These are phyloP conservation scores for Aspergillus ochraceoroseus DNA, from an alignment of 2,329 filamentous ascomycete species.

Conservation along the genomic window DNA sequence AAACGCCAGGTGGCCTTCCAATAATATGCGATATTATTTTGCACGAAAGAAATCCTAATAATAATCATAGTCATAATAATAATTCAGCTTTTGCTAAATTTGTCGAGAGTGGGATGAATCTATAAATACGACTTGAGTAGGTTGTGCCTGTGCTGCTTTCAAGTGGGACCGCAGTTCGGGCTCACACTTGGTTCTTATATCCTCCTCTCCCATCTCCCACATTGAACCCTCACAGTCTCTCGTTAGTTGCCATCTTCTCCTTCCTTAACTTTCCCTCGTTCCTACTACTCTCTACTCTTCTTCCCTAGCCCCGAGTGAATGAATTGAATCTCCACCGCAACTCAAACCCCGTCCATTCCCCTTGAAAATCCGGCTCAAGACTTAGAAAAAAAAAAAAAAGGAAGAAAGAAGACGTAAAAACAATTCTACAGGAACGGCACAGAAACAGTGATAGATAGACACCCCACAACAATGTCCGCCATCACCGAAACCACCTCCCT, in stretches of 20 bases:
- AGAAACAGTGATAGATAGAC: no score
- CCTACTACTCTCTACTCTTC: background rate
- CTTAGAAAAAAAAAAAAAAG: no score
- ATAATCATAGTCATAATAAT: background rate
- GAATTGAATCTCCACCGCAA: background rate
- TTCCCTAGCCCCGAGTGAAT: no score
- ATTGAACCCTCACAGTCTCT: conserved; percentile 1
- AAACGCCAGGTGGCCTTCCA: no score
- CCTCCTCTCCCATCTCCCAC: conserved; percentile 5
- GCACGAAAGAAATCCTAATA: background rate
- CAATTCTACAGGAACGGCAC: conserved; percentile 3
- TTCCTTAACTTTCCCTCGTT: background rate
- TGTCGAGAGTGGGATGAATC: no score
- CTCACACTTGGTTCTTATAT: background rate
- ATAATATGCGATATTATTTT: no score
- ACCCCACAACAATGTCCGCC: conserved; percentile 18
- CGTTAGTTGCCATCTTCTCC: conserved; percentile 1
- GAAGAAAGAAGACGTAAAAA: conserved; percentile 11
- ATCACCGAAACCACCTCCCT: conserved; percentile 18
- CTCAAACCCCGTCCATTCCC: conserved; percentile 4
- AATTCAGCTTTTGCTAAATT: no score
- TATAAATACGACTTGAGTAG: conserved; percentile 6
- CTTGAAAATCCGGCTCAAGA: conserved; percentile 1
- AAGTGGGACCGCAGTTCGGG: conserved; percentile 10
- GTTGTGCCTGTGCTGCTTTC: background rate